Conservation (phyloP, 345 rosid genomes). For the Heritiera littoralis region DNA sequence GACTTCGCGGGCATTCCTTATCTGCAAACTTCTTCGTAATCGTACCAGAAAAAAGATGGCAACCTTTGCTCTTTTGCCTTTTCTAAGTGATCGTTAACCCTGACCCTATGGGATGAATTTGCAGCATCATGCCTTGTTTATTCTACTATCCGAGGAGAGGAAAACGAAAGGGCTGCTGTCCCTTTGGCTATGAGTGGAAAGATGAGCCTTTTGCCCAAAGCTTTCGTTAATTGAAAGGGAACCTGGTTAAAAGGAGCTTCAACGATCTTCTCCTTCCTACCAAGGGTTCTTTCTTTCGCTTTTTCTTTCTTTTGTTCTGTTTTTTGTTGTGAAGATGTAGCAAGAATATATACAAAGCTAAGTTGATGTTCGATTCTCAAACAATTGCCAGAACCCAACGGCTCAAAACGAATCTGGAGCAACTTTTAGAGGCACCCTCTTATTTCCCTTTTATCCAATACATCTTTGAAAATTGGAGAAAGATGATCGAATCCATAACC, state of each 20-base stretch:
- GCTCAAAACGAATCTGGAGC: background rate
- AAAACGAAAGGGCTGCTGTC: background rate
- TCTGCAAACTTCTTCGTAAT: background rate
- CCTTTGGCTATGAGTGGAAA: background rate
- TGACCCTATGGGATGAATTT: background rate
- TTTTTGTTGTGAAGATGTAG: background rate
- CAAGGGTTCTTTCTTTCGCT: background rate
- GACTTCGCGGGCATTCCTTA: background rate
- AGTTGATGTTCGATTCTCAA: background rate
- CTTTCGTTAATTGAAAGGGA: conserved; percentile 7
- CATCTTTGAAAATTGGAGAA: background rate
- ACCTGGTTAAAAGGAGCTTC: background rate
- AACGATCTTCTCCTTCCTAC: background rate
- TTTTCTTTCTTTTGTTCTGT: no score
- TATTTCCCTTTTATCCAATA: background rate
- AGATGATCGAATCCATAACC: background rate
- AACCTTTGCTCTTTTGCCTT: background rate
- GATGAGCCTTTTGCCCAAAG: background rate
- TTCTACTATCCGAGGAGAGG: background rate
- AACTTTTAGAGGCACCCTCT: background rate
- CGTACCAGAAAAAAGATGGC: background rate
- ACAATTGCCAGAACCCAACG: background rate
- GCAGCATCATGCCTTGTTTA: background rate
- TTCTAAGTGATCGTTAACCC: conserved; percentile 1
- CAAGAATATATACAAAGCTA: background rate